Percentiles rank a stretch among this genome's conserved stretches.
phyloP scores from a whole-genome alignment of 2,329 filamentous ascomycete genomes.

The Botrytis hyacinthi region DNA sequence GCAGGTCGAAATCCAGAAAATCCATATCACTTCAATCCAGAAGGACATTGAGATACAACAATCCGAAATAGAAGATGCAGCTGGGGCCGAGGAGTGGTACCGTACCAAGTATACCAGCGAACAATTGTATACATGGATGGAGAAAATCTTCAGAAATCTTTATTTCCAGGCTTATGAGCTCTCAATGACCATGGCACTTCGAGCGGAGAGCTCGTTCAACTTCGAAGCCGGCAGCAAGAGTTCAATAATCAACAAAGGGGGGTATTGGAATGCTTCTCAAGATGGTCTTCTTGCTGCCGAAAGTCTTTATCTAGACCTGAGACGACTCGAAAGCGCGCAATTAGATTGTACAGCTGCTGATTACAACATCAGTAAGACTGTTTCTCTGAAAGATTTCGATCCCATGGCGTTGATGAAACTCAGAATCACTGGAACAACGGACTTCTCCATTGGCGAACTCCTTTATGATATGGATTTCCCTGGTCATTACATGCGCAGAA shows the following conservation, averaged over 20 bases:
- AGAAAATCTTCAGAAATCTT: neutral
- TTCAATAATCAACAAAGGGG: neutral
- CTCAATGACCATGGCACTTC: neutral
- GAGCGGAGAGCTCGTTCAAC: slow-evolving; percentile 1
- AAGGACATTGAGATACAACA: slow-evolving; percentile 2
- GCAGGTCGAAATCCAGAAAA: neutral
- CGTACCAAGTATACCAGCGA: slow-evolving; percentile 1
- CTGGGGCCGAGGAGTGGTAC: neutral
- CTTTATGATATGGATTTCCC: slow-evolving; percentile 23
- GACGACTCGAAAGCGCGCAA: slow-evolving; percentile 6
- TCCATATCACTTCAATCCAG: neutral
- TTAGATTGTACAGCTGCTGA: slow-evolving; percentile 9
- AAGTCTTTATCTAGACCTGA: slow-evolving; percentile 8
- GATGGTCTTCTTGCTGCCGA: slow-evolving; percentile 22
- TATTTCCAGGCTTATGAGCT: neutral
- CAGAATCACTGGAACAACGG: slow-evolving; percentile 15
- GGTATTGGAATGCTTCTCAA: slow-evolving; percentile 11
- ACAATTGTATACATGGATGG: slow-evolving; percentile 8
- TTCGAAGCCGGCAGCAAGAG: neutral
- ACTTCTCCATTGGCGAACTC: slow-evolving; percentile 20
- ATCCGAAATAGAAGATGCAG: neutral
- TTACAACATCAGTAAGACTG: slow-evolving; percentile 18
- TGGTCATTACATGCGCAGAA: slow-evolving; percentile 22
- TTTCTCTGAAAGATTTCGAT: slow-evolving; percentile 10
- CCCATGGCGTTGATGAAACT: slow-evolving; percentile 18